Evolutionary conservation across 1,284 basidiomycete genomes (phyloP).

Genomic region (Taiwanofungus camphoratus): DNA sequence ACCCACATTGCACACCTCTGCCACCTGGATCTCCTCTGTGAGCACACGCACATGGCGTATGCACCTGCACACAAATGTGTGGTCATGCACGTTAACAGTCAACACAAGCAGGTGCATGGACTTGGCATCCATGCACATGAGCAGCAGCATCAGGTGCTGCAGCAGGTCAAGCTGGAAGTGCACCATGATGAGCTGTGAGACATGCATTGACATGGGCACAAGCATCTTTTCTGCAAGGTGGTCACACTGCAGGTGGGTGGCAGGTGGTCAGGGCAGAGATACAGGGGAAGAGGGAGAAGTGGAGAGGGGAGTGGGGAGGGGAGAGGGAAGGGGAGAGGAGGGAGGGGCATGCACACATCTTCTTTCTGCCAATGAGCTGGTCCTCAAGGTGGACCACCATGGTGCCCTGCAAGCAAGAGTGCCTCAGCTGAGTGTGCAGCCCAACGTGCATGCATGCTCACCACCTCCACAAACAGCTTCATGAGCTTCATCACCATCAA

Average conservation of each 20-base stretch:
- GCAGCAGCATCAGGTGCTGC: conserved; percentile 82
- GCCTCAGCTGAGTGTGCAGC: background rate
- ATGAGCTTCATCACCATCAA: conserved; percentile 97
- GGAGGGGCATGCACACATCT: conserved; percentile 41
- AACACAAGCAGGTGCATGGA: conserved; percentile 83
- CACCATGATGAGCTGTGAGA: conserved; percentile 76
- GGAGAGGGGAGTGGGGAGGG: too few species aligned
- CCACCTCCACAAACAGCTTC: conserved; percentile 88
- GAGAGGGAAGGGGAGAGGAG: background rate
- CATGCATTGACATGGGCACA: conserved; percentile 83
- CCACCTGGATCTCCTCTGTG: conserved; percentile 70
- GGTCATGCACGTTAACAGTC: conserved; percentile 73
- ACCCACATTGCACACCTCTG: conserved; percentile 62
- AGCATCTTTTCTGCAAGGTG: conserved; percentile 93
- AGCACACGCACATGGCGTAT: conserved; percentile 52
- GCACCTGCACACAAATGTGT: conserved; percentile 76
- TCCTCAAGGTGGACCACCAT: conserved; percentile 90
- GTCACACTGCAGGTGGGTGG: conserved; percentile 53
- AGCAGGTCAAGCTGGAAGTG: conserved; percentile 89
- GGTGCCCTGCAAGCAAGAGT: conserved; percentile 52
- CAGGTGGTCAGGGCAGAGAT: too few species aligned
- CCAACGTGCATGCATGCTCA: conserved; percentile 26
- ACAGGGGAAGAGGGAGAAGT: too few species aligned
- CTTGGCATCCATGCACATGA: conserved; percentile 90
- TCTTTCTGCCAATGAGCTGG: conserved; percentile 89